These are phyloP conservation scores for Suillus subluteus DNA, from an alignment of 768 basidiomycete genomes.

Conservation along the genomic window DNA sequence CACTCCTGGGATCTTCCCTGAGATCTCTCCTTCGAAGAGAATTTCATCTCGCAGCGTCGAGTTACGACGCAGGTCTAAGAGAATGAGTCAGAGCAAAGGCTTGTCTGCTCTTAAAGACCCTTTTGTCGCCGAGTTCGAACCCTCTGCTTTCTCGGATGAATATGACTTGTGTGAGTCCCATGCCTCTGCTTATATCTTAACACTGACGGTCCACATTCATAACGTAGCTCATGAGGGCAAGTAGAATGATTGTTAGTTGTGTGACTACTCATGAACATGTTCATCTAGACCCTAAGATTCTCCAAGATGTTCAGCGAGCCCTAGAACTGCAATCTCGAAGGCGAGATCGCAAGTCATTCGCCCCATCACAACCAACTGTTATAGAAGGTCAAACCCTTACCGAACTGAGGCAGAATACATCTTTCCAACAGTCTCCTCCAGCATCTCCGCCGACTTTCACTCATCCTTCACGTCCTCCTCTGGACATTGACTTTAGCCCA, in stretches of 20 bases:
- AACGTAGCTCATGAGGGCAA: conserved; percentile 74
- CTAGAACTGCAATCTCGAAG: conserved; percentile 73
- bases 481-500: conserved; percentile 74
- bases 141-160: conserved; percentile 66
- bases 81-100: conserved; percentile 14
- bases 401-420: conserved; percentile 33
- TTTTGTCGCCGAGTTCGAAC: conserved; percentile 38
- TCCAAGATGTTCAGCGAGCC: conserved; percentile 81
- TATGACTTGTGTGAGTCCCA: conserved; percentile 71
- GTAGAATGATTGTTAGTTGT: conserved; percentile 22
- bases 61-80: conserved; percentile 26
- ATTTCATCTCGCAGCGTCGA: conserved; percentile 18
- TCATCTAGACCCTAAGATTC: conserved; percentile 68
- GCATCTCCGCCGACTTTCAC: conserved; percentile 19
- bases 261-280: conserved; percentile 18
- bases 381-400: conserved; percentile 28
- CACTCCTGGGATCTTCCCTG: conserved; percentile 7
- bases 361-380: conserved; percentile 21
- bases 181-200: conserved; percentile 17
- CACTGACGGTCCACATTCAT: not conserved
- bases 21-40: conserved; percentile 20
- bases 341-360: conserved; percentile 56
- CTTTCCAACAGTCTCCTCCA: conserved; percentile 22
- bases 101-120: conserved; percentile 31
- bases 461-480: conserved; percentile 16